phyloP scores from a whole-genome alignment of 1,284 basidiomycete genomes.

The Irpex lacteus region DNA sequence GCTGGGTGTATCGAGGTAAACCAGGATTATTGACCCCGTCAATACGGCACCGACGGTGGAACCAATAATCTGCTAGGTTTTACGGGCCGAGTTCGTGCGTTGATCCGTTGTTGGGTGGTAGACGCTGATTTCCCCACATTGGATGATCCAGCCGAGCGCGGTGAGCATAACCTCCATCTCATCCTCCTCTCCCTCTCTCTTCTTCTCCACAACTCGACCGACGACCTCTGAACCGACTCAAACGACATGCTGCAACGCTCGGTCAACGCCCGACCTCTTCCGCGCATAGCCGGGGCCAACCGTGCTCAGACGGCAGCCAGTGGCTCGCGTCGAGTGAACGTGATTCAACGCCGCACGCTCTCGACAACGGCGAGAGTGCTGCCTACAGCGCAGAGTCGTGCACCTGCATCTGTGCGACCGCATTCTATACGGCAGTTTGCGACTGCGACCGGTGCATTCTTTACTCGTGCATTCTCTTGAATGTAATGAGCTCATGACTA shows the following conservation, averaged over 20 bases:
- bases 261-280: conserved; percentile 5
- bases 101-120: not conserved
- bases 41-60: no score
- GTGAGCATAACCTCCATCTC: not conserved
- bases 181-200: not conserved
- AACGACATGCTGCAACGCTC: conserved; percentile 8
- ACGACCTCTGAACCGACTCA: not conserved
- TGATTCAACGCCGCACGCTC: not conserved
- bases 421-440: conserved; percentile 6
- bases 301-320: not conserved
- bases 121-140: not conserved
- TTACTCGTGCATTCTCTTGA: not conserved
- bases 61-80: not conserved
- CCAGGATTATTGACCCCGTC: no score
- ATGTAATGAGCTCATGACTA: not conserved
- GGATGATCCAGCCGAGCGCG: not conserved
- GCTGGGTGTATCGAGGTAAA: no score
- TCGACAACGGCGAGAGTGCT: not conserved
- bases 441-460: conserved; percentile 14
- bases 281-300: not conserved
- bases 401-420: not conserved
- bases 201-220: not conserved
- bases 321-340: not conserved
- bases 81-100: not conserved
- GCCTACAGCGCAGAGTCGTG: not conserved